Evolutionary conservation across 148 eudicot species (phyloP), one percentile per base, ranked within the genome.

Genomic region (Gaultheria prostrata): DNA sequence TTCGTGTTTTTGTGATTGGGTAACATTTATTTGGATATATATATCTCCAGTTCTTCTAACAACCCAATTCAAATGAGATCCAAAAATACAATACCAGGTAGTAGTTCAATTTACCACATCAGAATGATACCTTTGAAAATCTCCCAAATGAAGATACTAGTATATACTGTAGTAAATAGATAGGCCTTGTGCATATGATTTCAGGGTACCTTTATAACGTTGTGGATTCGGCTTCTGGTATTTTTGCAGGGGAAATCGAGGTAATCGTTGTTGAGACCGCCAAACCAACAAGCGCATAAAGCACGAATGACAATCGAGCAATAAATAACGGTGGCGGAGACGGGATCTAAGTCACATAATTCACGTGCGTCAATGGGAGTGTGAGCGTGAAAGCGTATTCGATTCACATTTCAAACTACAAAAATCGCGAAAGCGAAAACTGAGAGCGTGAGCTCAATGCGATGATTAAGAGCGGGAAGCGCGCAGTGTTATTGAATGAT

Each of bases 1-100:
- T 77, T 77, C 65, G 76, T 63, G 76, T 48, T 82, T 59, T 59
- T 1, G 30, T 77, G 39, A 28, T 30, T 28, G 80, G 43, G 13
- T 3, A 1, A 21, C 32, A 24, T 11, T 46, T 8, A 74, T 45
- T 11, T 45, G 24, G 30, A 46, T 43, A 43, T 43, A 2, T 45
- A 46, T 43, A 43, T 43, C 8, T 45, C n/a, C 1, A 26, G 2
- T 12, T 76, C 39, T 12, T 76, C 39, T 13, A 77, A 50, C 80
- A 12, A 28, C 32, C 57, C 80, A 50, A 77, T 8, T 14, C 43
- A 50, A 50, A 50, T 26, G 43, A 28, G 39, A 46, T 24, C 30
- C 53, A 8, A 43, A 74, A 45, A 21, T 59, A n/a, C 28, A 59
- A n/a, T 57, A 18, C 0, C 7, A 7, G n/a, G 18, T 8, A 70